These are phyloP conservation scores for Beta macrorhiza DNA, from an alignment of 179 eudicot genomes.

Conservation along the genomic window DNA sequence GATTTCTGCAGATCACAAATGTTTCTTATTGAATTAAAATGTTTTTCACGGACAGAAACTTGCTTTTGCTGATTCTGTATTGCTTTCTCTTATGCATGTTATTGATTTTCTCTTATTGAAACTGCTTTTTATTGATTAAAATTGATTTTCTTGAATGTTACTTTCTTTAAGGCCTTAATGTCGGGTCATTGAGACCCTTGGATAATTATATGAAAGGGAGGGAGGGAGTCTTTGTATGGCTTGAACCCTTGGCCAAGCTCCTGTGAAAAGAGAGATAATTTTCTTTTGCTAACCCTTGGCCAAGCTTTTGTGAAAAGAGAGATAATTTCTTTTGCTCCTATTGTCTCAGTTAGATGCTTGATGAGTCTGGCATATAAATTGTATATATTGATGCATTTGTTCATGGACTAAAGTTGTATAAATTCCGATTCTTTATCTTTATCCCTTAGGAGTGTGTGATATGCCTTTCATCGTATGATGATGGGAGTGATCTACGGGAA, in stretches of 20 bases:
- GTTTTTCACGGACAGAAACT: too few species aligned
- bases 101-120: too few species aligned
- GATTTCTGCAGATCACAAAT: too few species aligned
- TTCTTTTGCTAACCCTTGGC: too few species aligned
- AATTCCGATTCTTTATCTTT: background rate
- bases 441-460: constrained; percentile 10
- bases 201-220: background rate
- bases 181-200: too few species aligned
- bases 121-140: too few species aligned
- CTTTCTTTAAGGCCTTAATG: too few species aligned
- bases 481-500: constrained; percentile 37
- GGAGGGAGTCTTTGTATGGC: background rate
- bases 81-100: too few species aligned
- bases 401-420: background rate
- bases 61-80: too few species aligned
- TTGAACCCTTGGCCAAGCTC: background rate
- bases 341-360: background rate
- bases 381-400: too few species aligned
- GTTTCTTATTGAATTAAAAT: too few species aligned
- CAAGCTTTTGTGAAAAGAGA: background rate
- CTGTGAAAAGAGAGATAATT: background rate
- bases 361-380: background rate
- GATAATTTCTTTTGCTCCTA: background rate
- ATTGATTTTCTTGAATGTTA: too few species aligned
- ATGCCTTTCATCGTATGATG: constrained; percentile 36